Base-by-base conservation (phyloP, 2,329 filamentous ascomycete genomes). In the Aureobasidium sp. region DNA sequence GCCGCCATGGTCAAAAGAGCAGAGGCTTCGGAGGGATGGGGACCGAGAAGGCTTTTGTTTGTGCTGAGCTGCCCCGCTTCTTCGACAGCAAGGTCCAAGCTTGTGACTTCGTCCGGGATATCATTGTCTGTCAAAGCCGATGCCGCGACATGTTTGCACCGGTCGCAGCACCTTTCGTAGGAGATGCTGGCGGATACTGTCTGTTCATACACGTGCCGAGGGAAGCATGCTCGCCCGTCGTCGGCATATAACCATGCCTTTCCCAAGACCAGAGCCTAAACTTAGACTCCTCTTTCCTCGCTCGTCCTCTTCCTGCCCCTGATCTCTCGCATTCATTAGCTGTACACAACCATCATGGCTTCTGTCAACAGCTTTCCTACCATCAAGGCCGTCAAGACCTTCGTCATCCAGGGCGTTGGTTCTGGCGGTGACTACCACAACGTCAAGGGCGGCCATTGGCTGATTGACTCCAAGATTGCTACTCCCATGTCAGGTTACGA, bases 401-500 rank as follows among this genome's bases (percentile, higher is more conserved):
- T 83, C 70, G 80, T 92, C 63, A 87, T 90, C 61, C 81, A 84
- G 62, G 87, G 87, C 34, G 83, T 82, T 14, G 77, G 77, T 61
- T 75, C 76, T 76, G 88, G 88, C 62, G 88, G 89, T 64, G 89
- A 93, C 73, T 97, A 97, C 74, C 92, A 97, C 81, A 96, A 97
- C 81, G 92, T 96, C 69, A 82, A 90, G 72, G 80, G 78, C 50
- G 78, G 78, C 36, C 77, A 79, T 75, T 96, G 91, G 92, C 80
- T 97, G 68, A 89, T 97, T 66, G 92, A 96, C 76, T 88, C 88
- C 64, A 87, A 92, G 67, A 97, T 97, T 72, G 91, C 92, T 1
- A 97, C 91, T 0, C 92, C 92, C 7, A 95, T 92, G 83, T 93
- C 91, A 54, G 83, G 85, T 75, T 96, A 92, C 83, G 89, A 94